Evolutionary conservation across 768 basidiomycete species (phyloP), one percentile per base, ranked within the genome.

Genomic region (Floccularia luteovirens): DNA sequence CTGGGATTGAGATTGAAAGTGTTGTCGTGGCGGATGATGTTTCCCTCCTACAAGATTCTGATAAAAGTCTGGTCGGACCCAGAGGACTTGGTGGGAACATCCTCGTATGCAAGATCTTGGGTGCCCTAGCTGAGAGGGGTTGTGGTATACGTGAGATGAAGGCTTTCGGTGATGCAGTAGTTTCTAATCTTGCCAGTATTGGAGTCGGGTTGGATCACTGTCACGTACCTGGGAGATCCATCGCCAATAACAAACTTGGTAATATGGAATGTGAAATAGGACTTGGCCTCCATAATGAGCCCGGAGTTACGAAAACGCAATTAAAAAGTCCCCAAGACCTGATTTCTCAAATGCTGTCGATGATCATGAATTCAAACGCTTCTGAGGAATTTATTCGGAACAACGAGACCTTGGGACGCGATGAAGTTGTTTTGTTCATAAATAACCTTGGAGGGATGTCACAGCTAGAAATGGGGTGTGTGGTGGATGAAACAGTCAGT

Each of bases 1-100:
- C 54, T 1, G 28, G 34, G 14, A 48, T 63, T 2, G 52, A 62
- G 5, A 58, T 77, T 14, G 62, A 61, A 31, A 67, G 66, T 38
- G 67, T 78, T 7, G 60, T 75, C 13, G 70, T 75, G 1, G 70
- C 72, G 8, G 77, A 78, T 46, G 77, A 78, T 42, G 72, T 78
- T 22, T 73, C 74, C 2, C 63, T 72, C 17, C 51, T 63, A 19
- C 38, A 37, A 7, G 44, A 43, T 22, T 27, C 43, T 31, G 42
- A 33, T 44, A 57, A 42, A 31, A 48, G 46, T 7, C 49, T 70
- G 13, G 72, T 75, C 6, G 75, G 74, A 5, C 62, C 72, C n/a
- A 57, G 76, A 21, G 69, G 70, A 13, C 55, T 72, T 5, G 70
- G 60, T 0, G 70, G 65, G 3, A 72, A 70, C 32, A 66, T 71